A percentile compares a stretch with the other conserved stretches of the same genome.
These are phyloP conservation scores for Polytrichum formosum DNA, from an alignment of 225 moss, liverwort and hornwort species.

Conservation along the genomic window DNA sequence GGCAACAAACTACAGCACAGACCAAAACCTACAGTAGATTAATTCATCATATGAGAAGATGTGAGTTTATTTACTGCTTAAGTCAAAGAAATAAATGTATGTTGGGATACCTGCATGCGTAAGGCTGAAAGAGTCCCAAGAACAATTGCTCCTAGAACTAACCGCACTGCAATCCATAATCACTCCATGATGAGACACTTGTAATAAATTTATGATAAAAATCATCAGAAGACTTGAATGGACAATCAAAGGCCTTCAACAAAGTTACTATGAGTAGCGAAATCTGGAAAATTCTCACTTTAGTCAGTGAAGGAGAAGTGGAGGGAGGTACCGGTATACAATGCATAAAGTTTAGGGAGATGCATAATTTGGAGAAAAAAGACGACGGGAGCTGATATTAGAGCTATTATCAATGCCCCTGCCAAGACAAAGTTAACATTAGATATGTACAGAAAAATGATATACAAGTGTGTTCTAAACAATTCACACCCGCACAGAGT, in stretches of 20 bases:
- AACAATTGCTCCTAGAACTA: constrained; percentile 71
- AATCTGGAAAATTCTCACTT: too few species aligned
- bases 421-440: constrained; percentile 13
- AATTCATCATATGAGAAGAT: background rate
- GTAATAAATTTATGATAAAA: too few species aligned
- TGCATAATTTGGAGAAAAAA: constrained; percentile 47
- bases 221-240: too few species aligned
- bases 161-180: constrained; percentile 54
- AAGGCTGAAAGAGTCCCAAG: constrained; percentile 69
- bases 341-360: constrained; percentile 69
- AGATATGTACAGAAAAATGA: constrained; percentile 13
- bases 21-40: too few species aligned
- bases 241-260: background rate
- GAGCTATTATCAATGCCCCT: constrained; percentile 73
- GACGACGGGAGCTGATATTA: constrained; percentile 64
- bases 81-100: background rate
- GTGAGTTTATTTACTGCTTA: background rate
- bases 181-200: too few species aligned
- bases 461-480: background rate
- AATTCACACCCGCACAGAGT: too few species aligned
- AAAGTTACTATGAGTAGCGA: background rate
- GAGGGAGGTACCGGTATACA: constrained; percentile 55
- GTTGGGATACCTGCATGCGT: constrained; percentile 55
- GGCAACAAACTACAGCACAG: too few species aligned
- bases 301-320: background rate